Base-by-base conservation (phyloP, 73 alveolate species). In the Uronychia setigera region DNA sequence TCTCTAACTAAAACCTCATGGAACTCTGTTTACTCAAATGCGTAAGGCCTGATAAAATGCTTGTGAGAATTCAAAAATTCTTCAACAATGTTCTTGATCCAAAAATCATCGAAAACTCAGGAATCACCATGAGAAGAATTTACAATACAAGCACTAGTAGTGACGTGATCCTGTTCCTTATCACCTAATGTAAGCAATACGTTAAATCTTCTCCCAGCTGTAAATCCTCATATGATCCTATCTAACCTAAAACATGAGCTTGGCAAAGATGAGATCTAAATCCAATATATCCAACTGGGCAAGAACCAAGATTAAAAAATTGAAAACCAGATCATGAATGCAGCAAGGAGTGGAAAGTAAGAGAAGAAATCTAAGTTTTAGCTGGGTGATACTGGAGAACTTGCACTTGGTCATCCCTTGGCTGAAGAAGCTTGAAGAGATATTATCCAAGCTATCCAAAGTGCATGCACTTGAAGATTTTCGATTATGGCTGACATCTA, bases 351-450 rank as follows among this genome's bases (percentile, higher is more conserved):
- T 76, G 99, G 99, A 29, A 99, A 96, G 88, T 82, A 82, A 82
- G 32, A 1, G 35, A 31, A 1, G 33, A 26, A 82, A 60, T 26
- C 11, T 31, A 25, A 82, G 11, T 26, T 57, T 30, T 80, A 82
- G 88, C 35, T 98, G 99, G 99, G 98, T 98, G 33, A 91, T 98
- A 28, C 94, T 98, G 75, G 97, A 97, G 94, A 98, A 98, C 91
- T 95, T 99, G 78, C 99, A 98, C 77, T 85, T 98, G 75, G 99
- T 99, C 1, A 96, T 94, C 60, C 85, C 96, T 78, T 98, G 99
- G 99, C 97, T 98, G 98, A 91, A 97, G 19, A 95, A 96, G 74
- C 87, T 97, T 59, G 99, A 97, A 85, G 96, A 97, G 87, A 90
- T 97, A 92, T 85, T 94, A 94, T 33, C 83, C 85, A 80, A 91